phyloP scores from a whole-genome alignment of 352 stramenopile species.

The Phytophthora lateralis region DNA sequence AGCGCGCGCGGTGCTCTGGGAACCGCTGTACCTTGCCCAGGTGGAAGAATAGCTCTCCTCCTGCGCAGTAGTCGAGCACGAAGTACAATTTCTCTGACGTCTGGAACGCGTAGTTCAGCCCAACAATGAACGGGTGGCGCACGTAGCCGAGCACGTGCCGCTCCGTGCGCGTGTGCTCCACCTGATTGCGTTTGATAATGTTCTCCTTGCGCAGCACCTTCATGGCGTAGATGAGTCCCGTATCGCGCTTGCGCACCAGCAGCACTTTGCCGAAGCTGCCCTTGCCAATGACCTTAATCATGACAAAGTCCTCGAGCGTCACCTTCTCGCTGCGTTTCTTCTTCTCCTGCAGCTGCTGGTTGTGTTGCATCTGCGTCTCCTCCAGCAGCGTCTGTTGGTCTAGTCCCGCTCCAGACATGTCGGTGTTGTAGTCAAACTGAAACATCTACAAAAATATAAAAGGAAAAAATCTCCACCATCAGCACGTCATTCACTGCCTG shows the following conservation, averaged over 20 bases:
- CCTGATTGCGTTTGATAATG: conserved; percentile 99
- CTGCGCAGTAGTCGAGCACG: conserved; percentile 98
- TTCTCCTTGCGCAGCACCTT: conserved; percentile 99
- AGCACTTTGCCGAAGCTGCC: conserved; percentile 97
- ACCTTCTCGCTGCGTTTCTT: conserved; percentile 77
- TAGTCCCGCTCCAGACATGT: conserved; percentile 43
- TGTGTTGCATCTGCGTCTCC: conserved; percentile 52
- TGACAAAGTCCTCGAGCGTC: conserved; percentile 93
- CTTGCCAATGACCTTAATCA: conserved; percentile 98
- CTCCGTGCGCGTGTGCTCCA: conserved; percentile 99
- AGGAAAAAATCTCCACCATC: conserved; percentile 8
- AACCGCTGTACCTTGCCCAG: conserved; percentile 94
- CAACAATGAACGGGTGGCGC: conserved; percentile 98
- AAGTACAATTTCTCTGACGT: conserved; percentile 98
- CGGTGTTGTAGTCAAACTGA: conserved; percentile 74
- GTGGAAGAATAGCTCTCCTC: conserved; percentile 96
- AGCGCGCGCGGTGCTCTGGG: conserved; percentile 91
- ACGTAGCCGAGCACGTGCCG: conserved; percentile 97
- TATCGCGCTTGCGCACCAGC: conserved; percentile 94
- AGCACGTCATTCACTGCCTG: neutral
- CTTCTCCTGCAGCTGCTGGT: conserved; percentile 43
- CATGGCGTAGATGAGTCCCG: conserved; percentile 96
- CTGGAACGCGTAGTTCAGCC: conserved; percentile 96
- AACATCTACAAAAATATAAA: conserved; percentile 53
- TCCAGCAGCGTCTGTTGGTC: conserved; percentile 57